Evolutionary conservation across 192 early-diverging fungal genomes (phyloP), one percentile per base, ranked within the genome.

Genomic region (Powellomyces hirtus): DNA sequence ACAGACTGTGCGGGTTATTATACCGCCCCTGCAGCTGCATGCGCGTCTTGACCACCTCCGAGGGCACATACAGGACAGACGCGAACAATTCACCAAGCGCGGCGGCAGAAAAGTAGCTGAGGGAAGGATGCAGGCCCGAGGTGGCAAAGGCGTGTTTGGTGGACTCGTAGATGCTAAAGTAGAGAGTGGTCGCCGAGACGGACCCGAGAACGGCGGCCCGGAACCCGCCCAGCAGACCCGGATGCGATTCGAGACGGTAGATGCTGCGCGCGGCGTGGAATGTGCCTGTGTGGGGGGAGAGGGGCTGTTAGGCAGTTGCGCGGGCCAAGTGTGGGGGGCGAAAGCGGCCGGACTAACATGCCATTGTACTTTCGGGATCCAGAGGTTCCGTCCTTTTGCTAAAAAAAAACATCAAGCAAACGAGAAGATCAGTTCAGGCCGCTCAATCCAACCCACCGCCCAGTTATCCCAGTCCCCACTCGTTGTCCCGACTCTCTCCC

Each of bases 11-110:
- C 79, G 88, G 86, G 66, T 89, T 89, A 62, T 89, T 89, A 62
- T 64, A 84, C 76, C n/a, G 78, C 77, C 92, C 92, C 73, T 96
- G 94, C 42, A 96, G 76, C 77, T 96, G 94, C 65, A 96, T 79
- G 55, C 94, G 87, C 20, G 92, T 94, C 72, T 96, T 96, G 27
- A 94, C 89, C 0, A 94, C 73, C 68, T 79, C 77, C 8, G 65
- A 68, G 2, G 77, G 77, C 5, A 79, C 77, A 59, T 79, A 79
- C 2, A 75, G 30, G 5, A 72, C 33, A 44, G 55, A 51, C 4
- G 71, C 77, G 20, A 59, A 50, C 0, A 65, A 27, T 33, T 80
- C 79, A 1, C 64, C 79, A 20, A 77, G 4, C 7, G 68, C 72
- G 13, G 76, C 75, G 8, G 79, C 66, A 3, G 69, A 36, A 24